Evolutionary conservation across 2,329 filamentous ascomycete species (phyloP).

Genomic region (Trichoderma breve): DNA sequence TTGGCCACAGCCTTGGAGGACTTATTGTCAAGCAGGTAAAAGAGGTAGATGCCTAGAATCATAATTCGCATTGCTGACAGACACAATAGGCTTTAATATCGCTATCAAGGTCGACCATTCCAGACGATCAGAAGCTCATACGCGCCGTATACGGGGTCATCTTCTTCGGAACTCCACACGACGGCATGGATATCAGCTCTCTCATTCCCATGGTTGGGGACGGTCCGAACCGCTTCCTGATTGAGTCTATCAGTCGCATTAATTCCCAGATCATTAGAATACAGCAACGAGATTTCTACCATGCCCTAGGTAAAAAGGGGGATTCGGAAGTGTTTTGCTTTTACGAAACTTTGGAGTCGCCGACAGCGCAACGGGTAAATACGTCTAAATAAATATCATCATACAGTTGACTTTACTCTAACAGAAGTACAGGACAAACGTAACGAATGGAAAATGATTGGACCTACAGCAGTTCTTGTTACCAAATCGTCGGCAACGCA

Average conservation of each 20-base stretch:
- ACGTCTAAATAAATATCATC: not conserved
- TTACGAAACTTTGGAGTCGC: not conserved
- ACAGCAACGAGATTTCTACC: not conserved
- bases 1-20: constrained; percentile 2
- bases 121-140: not conserved
- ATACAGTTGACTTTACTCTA: not conserved
- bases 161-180: not conserved
- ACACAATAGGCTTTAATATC: constrained; percentile 8
- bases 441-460: not conserved
- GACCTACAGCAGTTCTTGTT: not conserved
- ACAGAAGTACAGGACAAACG: not conserved
- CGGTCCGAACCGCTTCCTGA: not conserved
- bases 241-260: not conserved
- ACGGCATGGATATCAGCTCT: not conserved
- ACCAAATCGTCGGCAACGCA: not conserved
- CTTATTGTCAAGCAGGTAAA: not conserved
- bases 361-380: not conserved
- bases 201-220: not conserved
- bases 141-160: not conserved
- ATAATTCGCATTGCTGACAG: fast-evolving
- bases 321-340: not conserved
- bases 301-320: not conserved
- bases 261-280: not conserved
- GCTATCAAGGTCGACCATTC: not conserved
- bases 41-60: not conserved